Percentiles rank a stretch among this genome's conserved stretches.
Conservation (phyloP, 805 yeast genomes). For the Wickerhamiella parazyma region DNA sequence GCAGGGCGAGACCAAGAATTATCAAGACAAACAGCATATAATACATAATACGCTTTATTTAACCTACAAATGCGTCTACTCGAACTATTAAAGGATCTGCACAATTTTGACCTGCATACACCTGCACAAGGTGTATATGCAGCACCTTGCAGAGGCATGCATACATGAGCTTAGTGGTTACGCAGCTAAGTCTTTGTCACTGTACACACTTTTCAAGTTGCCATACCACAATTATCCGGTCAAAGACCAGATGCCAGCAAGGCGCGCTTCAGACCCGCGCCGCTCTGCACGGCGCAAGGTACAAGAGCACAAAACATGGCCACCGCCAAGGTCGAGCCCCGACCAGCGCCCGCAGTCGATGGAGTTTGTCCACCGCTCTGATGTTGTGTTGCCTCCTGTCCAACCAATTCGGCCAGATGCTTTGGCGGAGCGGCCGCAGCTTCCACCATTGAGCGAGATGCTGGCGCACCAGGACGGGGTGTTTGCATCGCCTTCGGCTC, state of each 20-base stretch:
- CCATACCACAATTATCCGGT: not conserved
- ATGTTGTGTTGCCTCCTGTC: not conserved
- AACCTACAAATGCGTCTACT: no score
- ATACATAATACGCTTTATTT: no score
- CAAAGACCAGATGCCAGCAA: not conserved
- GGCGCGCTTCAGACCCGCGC: not conserved
- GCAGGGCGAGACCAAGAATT: no score
- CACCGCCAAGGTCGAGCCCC: not conserved
- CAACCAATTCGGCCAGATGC: not conserved
- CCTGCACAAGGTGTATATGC: not conserved
- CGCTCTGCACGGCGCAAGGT: not conserved
- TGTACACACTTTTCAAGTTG: not conserved
- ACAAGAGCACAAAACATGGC: not conserved
- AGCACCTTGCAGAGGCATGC: not conserved
- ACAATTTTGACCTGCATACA: not conserved
- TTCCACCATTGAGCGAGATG: not conserved
- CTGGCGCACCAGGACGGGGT: not conserved
- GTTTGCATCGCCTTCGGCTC: no score
- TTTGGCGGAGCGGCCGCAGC: not conserved
- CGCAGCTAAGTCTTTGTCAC: not conserved
- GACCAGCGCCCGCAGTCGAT: not conserved
- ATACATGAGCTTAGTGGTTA: slow-evolving; percentile 6
- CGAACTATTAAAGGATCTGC: not conserved
- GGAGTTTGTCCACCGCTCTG: not conserved
- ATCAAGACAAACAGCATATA: no score